Evolutionary conservation across 805 yeast genomes (phyloP), one percentile per base, ranked within the genome.

Genomic region (Yarrowia porcina): DNA sequence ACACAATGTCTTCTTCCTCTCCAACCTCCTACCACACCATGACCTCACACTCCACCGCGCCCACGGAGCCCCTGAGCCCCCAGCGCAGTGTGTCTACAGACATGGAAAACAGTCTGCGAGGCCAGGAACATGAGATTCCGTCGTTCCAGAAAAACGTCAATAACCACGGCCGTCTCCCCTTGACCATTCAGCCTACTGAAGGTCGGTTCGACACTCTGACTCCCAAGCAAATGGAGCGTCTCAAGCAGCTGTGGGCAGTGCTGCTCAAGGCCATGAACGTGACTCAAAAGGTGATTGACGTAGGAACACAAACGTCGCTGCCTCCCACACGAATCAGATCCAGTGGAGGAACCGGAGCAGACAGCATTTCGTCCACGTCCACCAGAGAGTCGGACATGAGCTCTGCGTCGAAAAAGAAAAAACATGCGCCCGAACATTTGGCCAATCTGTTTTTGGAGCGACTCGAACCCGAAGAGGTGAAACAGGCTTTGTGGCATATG

Each of bases 401-500:
- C 33, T 23, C 33, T 32, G 32, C 59, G 61, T 49, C 56, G 6
- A 9, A 9, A 2, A 49, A 49, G 20, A 49, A 33, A 11, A 49
- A 49, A 21, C 56, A 49, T 39, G 56, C 56, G 6, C 56, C 30
- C 21, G 59, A 21, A 17, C 57, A 35, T 15, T 32, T 52, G 3
- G 42, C 23, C 13, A 4, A 35, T 8, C 23, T 35, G 18, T 13
- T 52, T 11, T 12, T 27, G 8, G 36, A 25, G 21, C 32, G 59
- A 0, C 44, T 52, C 5, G 10, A 32, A 13, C 44, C 59, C 4
- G n/a, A 67, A 61, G 32, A 64, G 64, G 18, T 50, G 64, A 28
- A 44, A 39, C 39, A 56, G 63, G 30, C 39, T 28, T 25, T 27
- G 10, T 44, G 56, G 56, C 57, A 33, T 80, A 85, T 0, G 75